Base-by-base conservation (phyloP, 139 green algal species). In the Chlorella ohadii region DNA sequence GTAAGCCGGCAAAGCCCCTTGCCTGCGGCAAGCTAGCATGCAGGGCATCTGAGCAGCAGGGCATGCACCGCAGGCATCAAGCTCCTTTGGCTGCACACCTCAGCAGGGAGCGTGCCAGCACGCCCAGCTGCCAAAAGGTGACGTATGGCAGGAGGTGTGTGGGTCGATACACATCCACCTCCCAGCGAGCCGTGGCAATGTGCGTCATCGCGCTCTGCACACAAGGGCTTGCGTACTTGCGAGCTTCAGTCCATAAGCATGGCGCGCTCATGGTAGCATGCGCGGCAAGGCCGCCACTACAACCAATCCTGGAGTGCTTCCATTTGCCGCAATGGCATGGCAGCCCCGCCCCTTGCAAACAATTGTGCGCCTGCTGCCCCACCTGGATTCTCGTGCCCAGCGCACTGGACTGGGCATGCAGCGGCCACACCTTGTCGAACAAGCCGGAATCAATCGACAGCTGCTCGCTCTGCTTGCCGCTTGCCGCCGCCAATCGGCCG, bases 101-200 rank as follows among this genome's bases (percentile, higher is more conserved):
- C 36, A 82, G 75, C 56, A 70, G 56, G 31, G 75, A 68, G 51
- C 57, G 75, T 7, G 75, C 23, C 33, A 72, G 56, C 33, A 82
- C 56, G 5, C 27, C 12, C 15, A 71, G 56, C 75, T 72, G 31
- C 34, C 31, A 36, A 59, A 82, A 82, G 2, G 75, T 34, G 11
- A 23, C 16, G 36, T 38, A 56, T 0, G 75, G 56, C 15, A 82
- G 57, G 20, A 68, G 15, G 36, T 82, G 75, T 7, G 75, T 82
- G 75, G 75, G 56, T 12, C 75, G 56, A 34, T 72, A 82, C 4
- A 47, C 15, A 20, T 82, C 75, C 56, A 56, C 17, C 56, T 82
- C 75, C 56, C 34, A 71, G 13, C 75, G 57, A 4, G 75, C 75
- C 3, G 56, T 27, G 17, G 36, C 31, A 5, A n/a, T 56, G 56